phyloP scores from a whole-genome alignment of 176 grass and related monocot genomes.

The Ampelocalamus luodianensis region DNA sequence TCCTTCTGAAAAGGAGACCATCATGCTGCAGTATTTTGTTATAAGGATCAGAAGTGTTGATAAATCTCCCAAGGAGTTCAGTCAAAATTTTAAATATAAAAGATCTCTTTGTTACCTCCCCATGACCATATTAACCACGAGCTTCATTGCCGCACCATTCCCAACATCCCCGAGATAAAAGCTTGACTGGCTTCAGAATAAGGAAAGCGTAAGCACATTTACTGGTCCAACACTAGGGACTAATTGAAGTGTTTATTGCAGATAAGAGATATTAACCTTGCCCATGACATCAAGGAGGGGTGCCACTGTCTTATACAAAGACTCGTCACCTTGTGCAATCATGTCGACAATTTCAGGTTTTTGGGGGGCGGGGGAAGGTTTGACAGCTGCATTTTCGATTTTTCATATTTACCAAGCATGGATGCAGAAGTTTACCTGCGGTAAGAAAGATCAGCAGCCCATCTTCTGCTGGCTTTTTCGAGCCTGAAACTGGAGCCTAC shows the following conservation, averaged over 20 bases:
- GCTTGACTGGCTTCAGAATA: conserved; percentile 63
- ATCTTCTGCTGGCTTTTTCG: conserved; percentile 95
- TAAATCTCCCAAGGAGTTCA: conserved; percentile 1
- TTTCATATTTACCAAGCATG: conserved; percentile 5
- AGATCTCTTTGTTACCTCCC: conserved; percentile 61
- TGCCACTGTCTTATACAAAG: conserved; percentile 65
- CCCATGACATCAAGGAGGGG: conserved; percentile 91
- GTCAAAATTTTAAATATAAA: conserved; percentile 18
- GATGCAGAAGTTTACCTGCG: conserved; percentile 58
- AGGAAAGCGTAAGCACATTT: conserved; percentile 34
- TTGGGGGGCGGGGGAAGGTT: neutral
- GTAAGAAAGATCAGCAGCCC: conserved; percentile 88
- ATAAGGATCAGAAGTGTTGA: conserved; percentile 29
- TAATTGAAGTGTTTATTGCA: conserved; percentile 12
- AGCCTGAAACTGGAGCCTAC: conserved; percentile 98
- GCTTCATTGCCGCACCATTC: conserved; percentile 95
- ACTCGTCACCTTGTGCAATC: conserved; percentile 67
- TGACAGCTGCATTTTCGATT: neutral
- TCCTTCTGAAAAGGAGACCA: conserved; percentile 93
- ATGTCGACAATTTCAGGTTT: conserved; percentile 40
- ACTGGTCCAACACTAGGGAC: neutral
- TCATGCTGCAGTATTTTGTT: conserved; percentile 69
- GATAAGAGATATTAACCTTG: conserved; percentile 58
- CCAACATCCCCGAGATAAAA: conserved; percentile 87
- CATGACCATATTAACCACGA: conserved; percentile 98